A percentile compares a stretch with the other conserved stretches of the same genome.
Conservation (phyloP, 441 rosid species). For the Viola pubescens region DNA sequence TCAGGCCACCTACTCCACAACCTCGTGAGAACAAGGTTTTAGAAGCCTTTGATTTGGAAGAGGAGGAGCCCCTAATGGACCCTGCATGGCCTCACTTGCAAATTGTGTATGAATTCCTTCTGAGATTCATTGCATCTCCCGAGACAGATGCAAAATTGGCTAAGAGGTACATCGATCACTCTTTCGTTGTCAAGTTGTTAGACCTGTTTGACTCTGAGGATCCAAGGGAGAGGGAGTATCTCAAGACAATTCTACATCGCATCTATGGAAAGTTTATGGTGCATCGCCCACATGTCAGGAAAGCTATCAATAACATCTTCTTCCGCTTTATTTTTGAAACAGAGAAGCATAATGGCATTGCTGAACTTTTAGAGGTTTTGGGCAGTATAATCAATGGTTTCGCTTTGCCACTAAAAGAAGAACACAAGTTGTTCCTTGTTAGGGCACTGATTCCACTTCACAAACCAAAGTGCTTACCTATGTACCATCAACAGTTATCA, state of each 20-base stretch:
- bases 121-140: constrained; percentile 62
- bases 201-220: constrained; percentile 52
- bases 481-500: constrained; percentile 69
- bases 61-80: constrained; percentile 70
- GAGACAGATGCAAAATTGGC: constrained; percentile 43
- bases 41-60: constrained; percentile 62
- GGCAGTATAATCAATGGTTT: constrained; percentile 75
- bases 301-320: constrained; percentile 60
- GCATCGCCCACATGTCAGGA: constrained; percentile 65
- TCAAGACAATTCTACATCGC: no score
- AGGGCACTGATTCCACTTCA: constrained; percentile 61
- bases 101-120: constrained; percentile 56
- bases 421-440: constrained; percentile 64
- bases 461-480: constrained; percentile 60
- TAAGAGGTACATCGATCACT: no score
- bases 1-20: constrained; percentile 50
- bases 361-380: constrained; percentile 62
- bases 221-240: no score
- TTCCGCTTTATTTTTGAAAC: constrained; percentile 54
- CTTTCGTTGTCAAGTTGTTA: constrained; percentile 40
- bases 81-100: constrained; percentile 80
- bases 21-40: constrained; percentile 51
- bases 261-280: constrained; percentile 4
- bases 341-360: constrained; percentile 63
- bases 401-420: constrained; percentile 68